phyloP scores from a whole-genome alignment of 306 rosid genomes.

The Acmispon strigosus region DNA sequence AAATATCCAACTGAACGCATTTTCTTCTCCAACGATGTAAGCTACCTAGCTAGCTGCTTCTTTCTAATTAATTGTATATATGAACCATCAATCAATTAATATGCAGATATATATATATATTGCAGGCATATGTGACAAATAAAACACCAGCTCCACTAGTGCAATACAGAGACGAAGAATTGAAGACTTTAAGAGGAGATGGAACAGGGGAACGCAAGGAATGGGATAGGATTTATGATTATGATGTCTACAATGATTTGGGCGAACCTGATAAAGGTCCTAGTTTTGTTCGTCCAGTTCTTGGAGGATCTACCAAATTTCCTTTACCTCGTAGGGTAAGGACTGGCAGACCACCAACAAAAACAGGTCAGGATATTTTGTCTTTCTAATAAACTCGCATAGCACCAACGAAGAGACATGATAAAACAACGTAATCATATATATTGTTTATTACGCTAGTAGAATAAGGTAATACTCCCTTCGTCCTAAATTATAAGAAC shows the following conservation, averaged over 20 bases:
- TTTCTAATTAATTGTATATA: too few species aligned
- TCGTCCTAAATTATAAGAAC: too few species aligned
- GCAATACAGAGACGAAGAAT: conserved; percentile 54
- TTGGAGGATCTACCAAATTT: conserved; percentile 55
- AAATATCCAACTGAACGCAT: conserved; percentile 30
- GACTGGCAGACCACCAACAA: conserved; percentile 34
- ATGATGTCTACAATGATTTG: conserved; percentile 62
- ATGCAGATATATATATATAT: too few species aligned
- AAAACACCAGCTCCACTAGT: conserved; percentile 47
- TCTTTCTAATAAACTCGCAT: too few species aligned
- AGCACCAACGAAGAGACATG: too few species aligned
- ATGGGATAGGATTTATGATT: conserved; percentile 68
- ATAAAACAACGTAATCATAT: too few species aligned
- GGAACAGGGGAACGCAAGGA: conserved; percentile 53
- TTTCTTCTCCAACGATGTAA: conserved; percentile 62
- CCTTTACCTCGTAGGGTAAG: conserved; percentile 85
- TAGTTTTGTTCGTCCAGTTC: conserved; percentile 33
- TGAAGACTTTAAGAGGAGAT: conserved; percentile 54
- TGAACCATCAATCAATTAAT: too few species aligned
- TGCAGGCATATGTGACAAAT: conserved; percentile 49
- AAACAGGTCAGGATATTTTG: too few species aligned
- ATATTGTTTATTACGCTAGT: too few species aligned
- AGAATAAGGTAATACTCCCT: too few species aligned
- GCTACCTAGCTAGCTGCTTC: background rate
- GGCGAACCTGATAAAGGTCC: conserved; percentile 37